Conservation (phyloP, 306 rosid genomes). For the Mimosa bimucronata region DNA sequence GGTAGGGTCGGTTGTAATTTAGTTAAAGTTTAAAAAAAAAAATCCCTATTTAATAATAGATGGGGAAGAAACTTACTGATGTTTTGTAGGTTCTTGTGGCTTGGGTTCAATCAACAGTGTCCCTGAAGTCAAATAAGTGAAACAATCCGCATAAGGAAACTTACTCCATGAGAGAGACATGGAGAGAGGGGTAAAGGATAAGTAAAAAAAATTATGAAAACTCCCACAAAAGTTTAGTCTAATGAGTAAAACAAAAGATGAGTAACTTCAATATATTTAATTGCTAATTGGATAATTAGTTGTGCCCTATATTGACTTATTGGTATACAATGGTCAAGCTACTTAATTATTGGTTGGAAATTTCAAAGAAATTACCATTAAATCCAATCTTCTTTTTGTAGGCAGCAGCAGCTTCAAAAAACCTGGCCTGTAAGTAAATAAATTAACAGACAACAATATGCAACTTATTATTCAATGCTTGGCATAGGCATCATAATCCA, state of each 20-base stretch:
- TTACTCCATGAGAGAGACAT: background rate
- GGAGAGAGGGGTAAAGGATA: background rate
- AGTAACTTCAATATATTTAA: background rate
- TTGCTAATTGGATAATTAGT: background rate
- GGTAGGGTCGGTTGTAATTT: conserved; percentile 16
- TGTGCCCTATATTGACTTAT: conserved; percentile 14
- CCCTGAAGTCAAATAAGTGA: conserved; percentile 52
- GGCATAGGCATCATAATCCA: background rate
- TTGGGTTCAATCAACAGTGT: conserved; percentile 93
- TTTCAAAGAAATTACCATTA: conserved; percentile 60
- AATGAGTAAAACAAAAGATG: background rate
- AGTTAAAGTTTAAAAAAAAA: background rate
- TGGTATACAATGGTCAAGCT: conserved; percentile 11
- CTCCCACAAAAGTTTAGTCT: background rate
- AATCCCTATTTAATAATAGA: conserved; percentile 35
- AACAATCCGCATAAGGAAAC: conserved; percentile 17
- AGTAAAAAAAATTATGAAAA: background rate
- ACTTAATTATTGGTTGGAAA: conserved; percentile 15
- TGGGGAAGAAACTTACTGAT: conserved; percentile 60
- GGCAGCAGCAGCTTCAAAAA: conserved; percentile 82
- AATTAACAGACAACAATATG: conserved; percentile 25
- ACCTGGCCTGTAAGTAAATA: conserved; percentile 70
- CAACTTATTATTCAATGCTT: conserved; percentile 18
- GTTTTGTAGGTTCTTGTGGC: conserved; percentile 98
- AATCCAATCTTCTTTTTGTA: conserved; percentile 95